These are phyloP conservation scores for Grigorovia humatica DNA, from an alignment of 805 yeast genomes.

Conservation along the genomic window DNA sequence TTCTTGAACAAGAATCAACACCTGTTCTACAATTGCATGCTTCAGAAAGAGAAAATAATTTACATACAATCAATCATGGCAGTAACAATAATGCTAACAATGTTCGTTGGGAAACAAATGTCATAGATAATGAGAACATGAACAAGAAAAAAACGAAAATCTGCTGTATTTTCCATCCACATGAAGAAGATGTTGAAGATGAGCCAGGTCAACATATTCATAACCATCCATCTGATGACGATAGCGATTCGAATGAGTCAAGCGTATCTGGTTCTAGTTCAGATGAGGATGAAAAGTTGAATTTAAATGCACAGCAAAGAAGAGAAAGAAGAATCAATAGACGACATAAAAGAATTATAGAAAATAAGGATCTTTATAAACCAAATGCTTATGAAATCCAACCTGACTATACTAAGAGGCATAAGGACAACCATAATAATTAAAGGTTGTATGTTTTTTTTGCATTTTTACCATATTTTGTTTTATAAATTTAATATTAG, in stretches of 20 bases:
- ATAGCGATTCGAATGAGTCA: slow-evolving; percentile 18
- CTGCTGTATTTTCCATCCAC: slow-evolving; percentile 83
- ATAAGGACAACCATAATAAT: not conserved
- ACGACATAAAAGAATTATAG: slow-evolving; percentile 23
- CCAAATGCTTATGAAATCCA: slow-evolving; percentile 88
- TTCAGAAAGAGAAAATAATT: slow-evolving; percentile 7
- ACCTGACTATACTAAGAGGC: slow-evolving; percentile 44
- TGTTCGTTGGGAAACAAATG: slow-evolving; percentile 79
- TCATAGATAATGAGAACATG: slow-evolving; percentile 83
- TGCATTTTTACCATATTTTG: not conserved
- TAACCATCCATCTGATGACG: slow-evolving; percentile 2
- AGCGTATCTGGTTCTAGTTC: slow-evolving; percentile 25
- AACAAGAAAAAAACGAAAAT: slow-evolving; percentile 82
- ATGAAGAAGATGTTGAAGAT: slow-evolving; percentile 46
- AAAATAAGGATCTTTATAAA: slow-evolving; percentile 25
- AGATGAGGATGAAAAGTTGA: slow-evolving; percentile 33
- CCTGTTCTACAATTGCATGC: slow-evolving; percentile 2
- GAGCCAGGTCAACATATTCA: slow-evolving; percentile 23
- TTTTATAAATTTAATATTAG: not conserved
- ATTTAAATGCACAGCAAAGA: slow-evolving; percentile 25
- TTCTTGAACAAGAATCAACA: not conserved
- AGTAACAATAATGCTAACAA: slow-evolving; percentile 25
- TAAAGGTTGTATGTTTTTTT: not conserved
- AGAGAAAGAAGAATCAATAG: slow-evolving; percentile 27
- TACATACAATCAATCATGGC: slow-evolving; percentile 2